Evolutionary conservation across 2,329 filamentous ascomycete species (phyloP), one percentile per base, ranked within the genome.

Genomic region (Coleophoma cylindrospora): DNA sequence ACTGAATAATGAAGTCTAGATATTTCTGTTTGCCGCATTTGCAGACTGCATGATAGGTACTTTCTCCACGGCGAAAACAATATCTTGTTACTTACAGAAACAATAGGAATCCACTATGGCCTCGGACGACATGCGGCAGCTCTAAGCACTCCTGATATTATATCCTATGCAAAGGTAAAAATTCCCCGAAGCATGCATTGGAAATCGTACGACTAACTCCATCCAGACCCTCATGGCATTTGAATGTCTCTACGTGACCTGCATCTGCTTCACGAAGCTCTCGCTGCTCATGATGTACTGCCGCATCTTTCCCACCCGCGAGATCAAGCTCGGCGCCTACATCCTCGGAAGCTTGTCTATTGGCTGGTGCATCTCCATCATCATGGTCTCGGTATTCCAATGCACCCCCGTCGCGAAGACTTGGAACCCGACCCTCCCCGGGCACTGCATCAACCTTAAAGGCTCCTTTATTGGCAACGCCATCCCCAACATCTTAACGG

Each of bases 401-500:
- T 75, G 72, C 57, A 61, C 55, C 2, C 72, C 71, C 2, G 63
- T 74, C 19, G 33, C 54, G 3, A 68, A 64, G 44, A 61, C 66
- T 1, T 74, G 67, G 65, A 49, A 65, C 21, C 61, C 61, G 0
- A 62, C 50, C n/a, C 50, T 67, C 4, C 56, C 59, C 1, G 70
- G 70, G 1, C 58, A 51, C 2, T 75, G 72, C 53, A 70, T 74
- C 56, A 57, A 72, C 50, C 59, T 68, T 4, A 67, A 66, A 55
- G 63, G 53, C 3, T 66, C 62, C 3, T 72, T 74, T 45, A 67
- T 75, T 45, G 70, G 68, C n/a, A 74, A 74, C 56, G 67, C 66
- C 4, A 63, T 74, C 0, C 70, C 70, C 4, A 72, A 70, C 45
- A 69, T 72, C 45, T 40, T 67, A n/a, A 68, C 64, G 8, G 69